These are phyloP conservation scores for Sambucus nigra DNA, from an alignment of 129 eudicot genomes.

Conservation along the genomic window DNA sequence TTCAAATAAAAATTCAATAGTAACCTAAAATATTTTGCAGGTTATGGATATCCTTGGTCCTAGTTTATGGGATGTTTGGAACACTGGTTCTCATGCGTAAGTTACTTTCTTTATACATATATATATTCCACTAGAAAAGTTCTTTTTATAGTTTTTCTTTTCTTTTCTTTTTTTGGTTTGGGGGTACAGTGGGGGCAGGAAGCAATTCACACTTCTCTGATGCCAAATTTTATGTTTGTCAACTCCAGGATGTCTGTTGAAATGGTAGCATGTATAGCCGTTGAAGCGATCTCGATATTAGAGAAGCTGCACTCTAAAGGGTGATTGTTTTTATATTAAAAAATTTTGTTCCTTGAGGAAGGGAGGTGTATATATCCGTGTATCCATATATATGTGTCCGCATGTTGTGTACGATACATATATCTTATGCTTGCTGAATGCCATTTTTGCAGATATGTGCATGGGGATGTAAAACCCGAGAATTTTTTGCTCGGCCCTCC, in stretches of 20 bases:
- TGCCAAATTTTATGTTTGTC: conserved; percentile 1
- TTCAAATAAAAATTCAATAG: background rate
- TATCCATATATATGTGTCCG: background rate
- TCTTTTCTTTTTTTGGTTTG: background rate
- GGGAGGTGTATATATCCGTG: background rate
- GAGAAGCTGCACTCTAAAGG: conserved; percentile 91
- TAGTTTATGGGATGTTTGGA: conserved; percentile 90
- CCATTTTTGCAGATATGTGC: conserved; percentile 57
- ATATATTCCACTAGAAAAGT: too few relatives aligned
- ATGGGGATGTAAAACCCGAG: conserved; percentile 92
- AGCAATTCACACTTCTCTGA: background rate
- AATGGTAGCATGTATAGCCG: conserved; percentile 93
- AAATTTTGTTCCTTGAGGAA: background rate
- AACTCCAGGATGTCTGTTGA: conserved; percentile 75
- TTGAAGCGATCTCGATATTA: conserved; percentile 82
- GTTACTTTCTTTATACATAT: too few relatives aligned
- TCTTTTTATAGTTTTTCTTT: background rate
- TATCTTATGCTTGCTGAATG: background rate
- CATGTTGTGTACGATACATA: background rate
- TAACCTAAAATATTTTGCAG: conserved; percentile 23
- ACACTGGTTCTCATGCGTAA: conserved; percentile 63
- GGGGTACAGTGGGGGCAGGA: background rate
- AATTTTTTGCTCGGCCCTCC: conserved; percentile 89
- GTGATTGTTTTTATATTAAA: conserved; percentile 21
- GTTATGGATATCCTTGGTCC: conserved; percentile 96